phyloP scores from a whole-genome alignment of 352 stramenopile genomes.

The Phytopythium boreale region DNA sequence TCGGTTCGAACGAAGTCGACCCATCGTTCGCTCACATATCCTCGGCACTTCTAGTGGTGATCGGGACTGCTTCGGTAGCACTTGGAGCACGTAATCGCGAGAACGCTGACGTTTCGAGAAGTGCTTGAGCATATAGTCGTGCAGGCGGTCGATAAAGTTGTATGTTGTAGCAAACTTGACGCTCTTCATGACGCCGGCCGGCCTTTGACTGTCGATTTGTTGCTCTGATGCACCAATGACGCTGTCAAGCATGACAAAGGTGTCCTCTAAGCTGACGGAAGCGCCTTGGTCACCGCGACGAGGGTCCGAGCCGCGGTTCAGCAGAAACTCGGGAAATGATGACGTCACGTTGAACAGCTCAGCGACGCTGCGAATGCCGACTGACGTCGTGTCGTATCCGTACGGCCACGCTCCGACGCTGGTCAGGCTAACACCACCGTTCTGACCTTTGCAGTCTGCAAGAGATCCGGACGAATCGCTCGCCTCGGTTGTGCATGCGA shows the following conservation, averaged over 20 bases:
- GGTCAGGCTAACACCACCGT: slow-evolving; percentile 2
- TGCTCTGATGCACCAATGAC: slow-evolving; percentile 10
- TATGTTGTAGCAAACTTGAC: background rate
- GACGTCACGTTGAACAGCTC: slow-evolving; percentile 22
- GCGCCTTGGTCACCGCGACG: slow-evolving; percentile 3
- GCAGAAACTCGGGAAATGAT: slow-evolving; percentile 23
- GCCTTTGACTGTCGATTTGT: background rate
- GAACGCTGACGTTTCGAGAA: background rate
- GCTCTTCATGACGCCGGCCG: background rate
- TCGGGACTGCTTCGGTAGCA: background rate
- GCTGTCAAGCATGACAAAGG: slow-evolving; percentile 37
- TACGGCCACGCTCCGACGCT: slow-evolving; percentile 26
- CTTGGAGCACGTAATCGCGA: background rate
- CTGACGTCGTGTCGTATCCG: slow-evolving; percentile 32
- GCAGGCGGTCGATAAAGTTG: background rate
- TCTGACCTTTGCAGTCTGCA: background rate
- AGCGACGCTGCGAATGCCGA: slow-evolving; percentile 22
- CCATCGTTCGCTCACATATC: slow-evolving; percentile 4
- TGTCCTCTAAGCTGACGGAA: slow-evolving; percentile 16
- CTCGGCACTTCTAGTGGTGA: background rate
- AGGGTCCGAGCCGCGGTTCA: slow-evolving; percentile 15
- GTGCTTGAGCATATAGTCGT: background rate
- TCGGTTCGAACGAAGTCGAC: background rate
- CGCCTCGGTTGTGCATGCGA: slow-evolving; percentile 3
- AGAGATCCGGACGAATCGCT: slow-evolving; percentile 2